Base-by-base conservation (phyloP, 805 yeast genomes). In the Kodamaea fukazawae region DNA sequence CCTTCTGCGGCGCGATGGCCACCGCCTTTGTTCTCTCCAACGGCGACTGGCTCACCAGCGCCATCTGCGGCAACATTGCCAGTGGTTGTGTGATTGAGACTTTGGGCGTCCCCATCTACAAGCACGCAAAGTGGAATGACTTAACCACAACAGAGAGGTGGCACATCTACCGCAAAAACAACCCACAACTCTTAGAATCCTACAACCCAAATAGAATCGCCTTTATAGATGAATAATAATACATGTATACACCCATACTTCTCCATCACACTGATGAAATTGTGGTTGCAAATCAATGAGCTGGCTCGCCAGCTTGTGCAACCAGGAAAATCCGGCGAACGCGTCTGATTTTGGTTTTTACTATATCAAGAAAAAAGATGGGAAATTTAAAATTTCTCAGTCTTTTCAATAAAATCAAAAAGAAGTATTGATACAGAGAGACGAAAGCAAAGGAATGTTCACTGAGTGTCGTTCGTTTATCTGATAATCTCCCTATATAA, bases 21-120 rank as follows among this genome's bases (percentile, higher is more conserved):
- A 64, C 82, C 2, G 93, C 81, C 0, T 78, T 74, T 47, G 64
- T 75, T 1, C 55, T 80, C 36, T 61, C 78, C 46, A 29, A 61
- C 22, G 60, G 68, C 27, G 66, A 76, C 57, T 69, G 81, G 70
- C 53, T 60, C 1, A 59, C 73, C 7, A 85, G 83, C 0, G 78
- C 81, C 4, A 63, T 82, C 0, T 77, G 77, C 53, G 97, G 89
- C 0, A 84, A 78, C 42, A 63, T 90, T 3, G 88, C 84, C 0
- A 86, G 96, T 42, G 91, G 95, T 0, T 66, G 81, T 34, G 78
- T 84, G n/a, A 78, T 90, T 27, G 96, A 90, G 56, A 83, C 77
- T 48, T 63, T 85, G 31, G 97, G 96, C 0, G 68, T 83, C 54
- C 47, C 38, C 3, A 39, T 50, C 13, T 48, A 44, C 1, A 46